A percentile compares a stretch with the other conserved stretches of the same genome.
Conservation (phyloP, 1,284 basidiomycete genomes). For the Gymnopus androsaceus region DNA sequence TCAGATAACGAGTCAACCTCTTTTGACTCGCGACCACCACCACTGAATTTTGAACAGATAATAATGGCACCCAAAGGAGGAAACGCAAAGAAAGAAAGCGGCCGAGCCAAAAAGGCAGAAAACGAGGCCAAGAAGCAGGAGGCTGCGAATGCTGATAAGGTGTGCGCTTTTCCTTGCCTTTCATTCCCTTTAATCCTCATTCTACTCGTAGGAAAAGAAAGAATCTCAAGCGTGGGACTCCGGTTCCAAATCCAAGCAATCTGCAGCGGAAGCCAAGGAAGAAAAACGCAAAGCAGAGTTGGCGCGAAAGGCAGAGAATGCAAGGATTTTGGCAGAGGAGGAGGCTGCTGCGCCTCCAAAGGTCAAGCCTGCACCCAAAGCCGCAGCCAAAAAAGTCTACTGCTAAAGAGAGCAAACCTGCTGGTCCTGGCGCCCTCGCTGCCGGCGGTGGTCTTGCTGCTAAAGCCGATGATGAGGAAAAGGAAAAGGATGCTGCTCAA, state of each 20-base stretch:
- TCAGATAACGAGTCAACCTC: no score
- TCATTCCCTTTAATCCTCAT: background rate
- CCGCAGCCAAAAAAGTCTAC: conserved; percentile 62
- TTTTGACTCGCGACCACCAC: no score
- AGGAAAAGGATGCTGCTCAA: no score
- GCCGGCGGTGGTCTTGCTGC: conserved; percentile 55
- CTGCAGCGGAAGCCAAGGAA: conserved; percentile 66
- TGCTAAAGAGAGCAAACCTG: conserved; percentile 49
- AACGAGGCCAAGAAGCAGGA: conserved; percentile 82
- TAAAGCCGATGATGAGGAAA: conserved; percentile 26
- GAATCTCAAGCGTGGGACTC: conserved; percentile 82
- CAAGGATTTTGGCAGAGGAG: conserved; percentile 81
- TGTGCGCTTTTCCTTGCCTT: conserved; percentile 5
- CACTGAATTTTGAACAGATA: conserved; percentile 1
- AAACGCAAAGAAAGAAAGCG: conserved; percentile 88
- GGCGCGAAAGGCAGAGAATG: conserved; percentile 76
- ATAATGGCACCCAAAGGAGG: conserved; percentile 82
- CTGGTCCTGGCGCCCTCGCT: conserved; percentile 76
- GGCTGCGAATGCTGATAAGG: conserved; percentile 59
- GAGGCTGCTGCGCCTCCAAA: conserved; percentile 71
- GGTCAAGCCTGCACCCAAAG: conserved; percentile 67
- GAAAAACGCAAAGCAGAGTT: conserved; percentile 75
- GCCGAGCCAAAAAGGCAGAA: conserved; percentile 90
- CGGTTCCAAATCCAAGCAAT: conserved; percentile 57
- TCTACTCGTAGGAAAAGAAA: conserved; percentile 59